Percentiles rank a stretch among this genome's conserved stretches.
Evolutionary conservation across 2,329 filamentous ascomycete species (phyloP).

Genomic region (Chaetomium sp.): DNA sequence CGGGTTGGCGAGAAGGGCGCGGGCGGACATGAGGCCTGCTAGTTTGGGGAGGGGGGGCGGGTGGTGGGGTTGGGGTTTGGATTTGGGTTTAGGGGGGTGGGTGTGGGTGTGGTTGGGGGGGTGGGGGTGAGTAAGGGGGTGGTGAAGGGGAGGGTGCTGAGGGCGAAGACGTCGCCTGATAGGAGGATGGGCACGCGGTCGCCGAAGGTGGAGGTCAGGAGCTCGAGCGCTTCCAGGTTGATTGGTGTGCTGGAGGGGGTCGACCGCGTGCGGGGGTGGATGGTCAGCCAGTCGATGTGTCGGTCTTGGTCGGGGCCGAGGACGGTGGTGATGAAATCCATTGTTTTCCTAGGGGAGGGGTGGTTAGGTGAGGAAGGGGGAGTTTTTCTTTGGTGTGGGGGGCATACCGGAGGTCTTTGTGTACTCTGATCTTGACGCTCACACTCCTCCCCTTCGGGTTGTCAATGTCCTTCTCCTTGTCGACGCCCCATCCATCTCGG

Average conservation of each 20-base stretch:
- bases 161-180: constrained; percentile 69
- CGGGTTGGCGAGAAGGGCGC: constrained; percentile 68
- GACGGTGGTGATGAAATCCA: constrained; percentile 65
- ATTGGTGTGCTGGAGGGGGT: constrained; percentile 65
- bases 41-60: constrained; percentile 49
- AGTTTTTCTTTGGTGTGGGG: rapidly evolving
- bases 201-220: constrained; percentile 56
- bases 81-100: constrained; percentile 26
- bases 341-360: constrained; percentile 48
- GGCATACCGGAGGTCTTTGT: constrained; percentile 60
- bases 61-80: constrained; percentile 38
- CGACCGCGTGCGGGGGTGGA: constrained; percentile 65
- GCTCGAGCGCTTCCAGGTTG: constrained; percentile 60
- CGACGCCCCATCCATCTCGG: constrained; percentile 56
- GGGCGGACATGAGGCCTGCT: constrained; percentile 69
- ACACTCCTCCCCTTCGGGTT: constrained; percentile 57
- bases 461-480: constrained; percentile 46
- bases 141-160: constrained; percentile 52
- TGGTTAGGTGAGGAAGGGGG: not conserved
- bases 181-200: constrained; percentile 63
- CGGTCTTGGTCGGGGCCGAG: constrained; percentile 54
- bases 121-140: constrained; percentile 38
- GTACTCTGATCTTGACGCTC: constrained; percentile 71
- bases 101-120: constrained; percentile 24
- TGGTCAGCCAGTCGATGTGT: constrained; percentile 68